Percentiles rank a stretch among this genome's conserved stretches.
These are phyloP conservation scores for Picea abies DNA, from an alignment of 83 land plant species.

Conservation along the genomic window DNA sequence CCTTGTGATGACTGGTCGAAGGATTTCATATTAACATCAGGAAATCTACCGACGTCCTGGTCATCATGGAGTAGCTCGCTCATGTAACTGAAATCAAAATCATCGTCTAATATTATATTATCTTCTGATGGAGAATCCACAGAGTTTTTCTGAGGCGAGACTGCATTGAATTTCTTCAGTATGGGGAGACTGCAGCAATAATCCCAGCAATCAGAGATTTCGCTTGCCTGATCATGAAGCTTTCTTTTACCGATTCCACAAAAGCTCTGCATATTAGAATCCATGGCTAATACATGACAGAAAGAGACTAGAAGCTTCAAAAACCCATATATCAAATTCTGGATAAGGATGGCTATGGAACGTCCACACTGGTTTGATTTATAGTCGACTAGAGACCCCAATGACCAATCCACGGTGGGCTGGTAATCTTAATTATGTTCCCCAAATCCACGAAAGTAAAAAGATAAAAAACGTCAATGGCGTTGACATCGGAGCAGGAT, in stretches of 20 bases:
- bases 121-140: not conserved
- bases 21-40: not conserved
- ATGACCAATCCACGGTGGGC: not conserved
- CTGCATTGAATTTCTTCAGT: not conserved
- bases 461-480: not conserved
- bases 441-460: too few species aligned
- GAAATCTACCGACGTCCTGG: not conserved
- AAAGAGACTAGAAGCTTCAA: not conserved
- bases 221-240: not conserved
- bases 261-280: not conserved
- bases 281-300: not conserved
- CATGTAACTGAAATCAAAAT: not conserved
- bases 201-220: too few species aligned
- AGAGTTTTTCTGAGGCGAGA: not conserved
- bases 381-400: not conserved
- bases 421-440: not conserved
- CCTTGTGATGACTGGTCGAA: not conserved
- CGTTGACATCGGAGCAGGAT: not conserved
- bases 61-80: not conserved
- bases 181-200: not conserved
- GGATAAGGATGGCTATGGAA: not conserved
- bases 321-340: not conserved
- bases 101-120: too few species aligned
- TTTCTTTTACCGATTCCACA: not conserved
- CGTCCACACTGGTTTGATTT: not conserved